These are phyloP conservation scores for Phytophthora palmivora DNA, from an alignment of 352 stramenopile species.

Conservation along the genomic window DNA sequence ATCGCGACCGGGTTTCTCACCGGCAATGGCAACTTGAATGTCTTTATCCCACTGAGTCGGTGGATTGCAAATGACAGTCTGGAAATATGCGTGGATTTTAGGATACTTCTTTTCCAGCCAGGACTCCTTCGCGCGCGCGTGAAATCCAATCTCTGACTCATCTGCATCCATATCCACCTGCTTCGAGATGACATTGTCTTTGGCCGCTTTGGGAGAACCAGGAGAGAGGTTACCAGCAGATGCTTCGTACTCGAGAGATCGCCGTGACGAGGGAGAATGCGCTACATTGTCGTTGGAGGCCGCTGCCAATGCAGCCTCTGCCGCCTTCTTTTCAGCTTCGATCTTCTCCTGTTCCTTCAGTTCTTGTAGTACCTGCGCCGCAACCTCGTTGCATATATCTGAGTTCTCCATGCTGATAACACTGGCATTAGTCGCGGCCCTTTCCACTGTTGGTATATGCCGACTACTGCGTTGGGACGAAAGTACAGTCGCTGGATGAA, in stretches of 20 bases:
- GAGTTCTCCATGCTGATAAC: conserved; percentile 39
- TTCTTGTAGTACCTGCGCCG: conserved; percentile 56
- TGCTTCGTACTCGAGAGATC: conserved; percentile 26
- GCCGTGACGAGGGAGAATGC: conserved; percentile 27
- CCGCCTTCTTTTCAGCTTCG: conserved; percentile 40
- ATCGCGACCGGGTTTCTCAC: conserved; percentile 80
- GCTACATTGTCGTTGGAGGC: conserved; percentile 25
- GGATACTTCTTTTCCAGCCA: conserved; percentile 66
- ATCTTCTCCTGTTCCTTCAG: conserved; percentile 53
- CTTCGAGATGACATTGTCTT: conserved; percentile 51
- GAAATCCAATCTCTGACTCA: conserved; percentile 43
- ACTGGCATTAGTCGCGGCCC: conserved; percentile 32
- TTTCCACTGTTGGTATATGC: conserved; percentile 15
- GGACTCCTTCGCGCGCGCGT: conserved; percentile 55
- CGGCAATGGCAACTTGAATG: conserved; percentile 82
- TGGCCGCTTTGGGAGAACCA: conserved; percentile 19
- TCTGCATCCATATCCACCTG: conserved; percentile 75
- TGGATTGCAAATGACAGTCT: conserved; percentile 65
- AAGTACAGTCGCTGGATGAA: conserved; percentile 7
- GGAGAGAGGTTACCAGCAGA: conserved; percentile 14
- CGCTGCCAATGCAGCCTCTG: conserved; percentile 20
- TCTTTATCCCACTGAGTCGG: conserved; percentile 87
- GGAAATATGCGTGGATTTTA: conserved; percentile 61
- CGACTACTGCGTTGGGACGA: conserved; percentile 36
- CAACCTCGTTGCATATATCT: conserved; percentile 48